Evolutionary conservation across 169 alveolate genomes (phyloP), one percentile per base, ranked within the genome.

Genomic region (Plasmodium gaboni): DNA sequence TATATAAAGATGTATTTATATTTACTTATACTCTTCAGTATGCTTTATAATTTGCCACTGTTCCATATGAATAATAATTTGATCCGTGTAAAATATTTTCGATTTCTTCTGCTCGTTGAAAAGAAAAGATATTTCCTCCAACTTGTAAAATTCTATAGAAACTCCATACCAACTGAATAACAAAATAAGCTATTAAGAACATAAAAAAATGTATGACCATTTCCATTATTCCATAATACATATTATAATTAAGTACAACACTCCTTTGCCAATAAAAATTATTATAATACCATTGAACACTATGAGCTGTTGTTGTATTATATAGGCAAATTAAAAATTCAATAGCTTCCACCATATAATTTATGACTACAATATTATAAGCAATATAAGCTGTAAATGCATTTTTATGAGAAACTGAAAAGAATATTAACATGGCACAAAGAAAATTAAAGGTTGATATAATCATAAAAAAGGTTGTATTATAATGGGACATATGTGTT

Each of bases 351-450:
- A 80, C 80, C n/a, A 80, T n/a, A 53, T 80, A 80, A 55, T 80
- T 80, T 61, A 80, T 80, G 19, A 80, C 50, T 13, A 80, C 90
- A 44, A 80, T 70, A 68, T 80, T 80, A 55, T 80, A 80, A 32
- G 90, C 90, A 67, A 80, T 80, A 28, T 80, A 80, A 7, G 90
- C 90, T 38, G 90, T 80, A 80, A 80, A 80, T 19, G 90, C 90
- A 80, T 80, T 80, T 80, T 80, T 80, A 60, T 80, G 83, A 46
- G 69, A 15, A 46, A 80, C 51, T 32, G 90, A 80, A 12, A 80
- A 38, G 61, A 60, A 80, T 80, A 80, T 80, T 44, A 80, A 48
- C 44, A 67, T 9, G 1, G 90, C 19, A 59, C 90, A 80, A 9
- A 80, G 32, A 22, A 73, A 80, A 46, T 80, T 80, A 55, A 80